These are phyloP conservation scores for Diversispora epigaea DNA, from an alignment of 192 early-diverging fungal species.

Conservation along the genomic window DNA sequence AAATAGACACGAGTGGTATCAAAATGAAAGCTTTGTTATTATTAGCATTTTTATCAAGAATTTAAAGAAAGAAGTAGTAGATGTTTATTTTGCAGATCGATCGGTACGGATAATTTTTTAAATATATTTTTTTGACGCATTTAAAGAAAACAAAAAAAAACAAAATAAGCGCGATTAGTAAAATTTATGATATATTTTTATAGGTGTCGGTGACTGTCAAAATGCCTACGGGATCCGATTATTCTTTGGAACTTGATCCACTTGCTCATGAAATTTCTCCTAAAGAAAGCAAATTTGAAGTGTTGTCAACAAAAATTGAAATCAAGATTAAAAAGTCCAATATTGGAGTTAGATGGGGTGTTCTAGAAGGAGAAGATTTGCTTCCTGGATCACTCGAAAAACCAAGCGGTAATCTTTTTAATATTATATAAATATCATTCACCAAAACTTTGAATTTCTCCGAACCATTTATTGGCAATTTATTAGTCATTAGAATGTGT, in stretches of 20 bases:
- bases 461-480: no score
- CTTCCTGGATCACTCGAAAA: conserved; percentile 44
- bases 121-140: not conserved
- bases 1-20: conserved; percentile 94
- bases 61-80: conserved; percentile 66
- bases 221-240: conserved; percentile 81
- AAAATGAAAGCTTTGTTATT: conserved; percentile 87
- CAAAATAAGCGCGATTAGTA: not conserved
- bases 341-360: conserved; percentile 82
- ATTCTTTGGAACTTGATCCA: conserved; percentile 90
- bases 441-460: no score
- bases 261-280: conserved; percentile 78
- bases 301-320: conserved; percentile 95
- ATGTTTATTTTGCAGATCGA: conserved; percentile 62
- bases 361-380: conserved; percentile 70
- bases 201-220: conserved; percentile 78
- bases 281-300: conserved; percentile 62
- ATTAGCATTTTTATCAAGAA: conserved; percentile 92
- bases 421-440: no score
- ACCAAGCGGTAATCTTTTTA: conserved; percentile 43
- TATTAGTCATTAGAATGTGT: no score
- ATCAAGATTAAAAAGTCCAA: conserved; percentile 78
- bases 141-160: not conserved
- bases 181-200: not conserved
- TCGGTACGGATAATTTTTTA: conserved; percentile 42